Evolutionary conservation across 768 basidiomycete genomes (phyloP), one percentile per base, ranked within the genome.

Genomic region (Leccinum subgranulosum): DNA sequence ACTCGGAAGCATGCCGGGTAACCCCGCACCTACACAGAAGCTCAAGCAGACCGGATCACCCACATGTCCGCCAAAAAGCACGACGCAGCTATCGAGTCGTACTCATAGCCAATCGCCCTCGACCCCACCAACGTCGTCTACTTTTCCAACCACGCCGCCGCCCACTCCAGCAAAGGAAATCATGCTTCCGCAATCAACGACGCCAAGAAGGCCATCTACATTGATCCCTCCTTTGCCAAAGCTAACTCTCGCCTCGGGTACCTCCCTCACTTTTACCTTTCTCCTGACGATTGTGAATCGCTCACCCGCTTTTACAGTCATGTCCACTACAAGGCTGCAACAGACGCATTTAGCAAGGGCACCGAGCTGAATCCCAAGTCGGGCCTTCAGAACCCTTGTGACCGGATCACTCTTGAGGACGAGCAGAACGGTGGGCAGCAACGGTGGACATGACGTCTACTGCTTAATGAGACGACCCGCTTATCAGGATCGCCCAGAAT

Each of bases 81-180:
- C 72, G 83, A 87, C 61, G 79, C 81, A 10, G 97, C 97, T 25
- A 93, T 98, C 68, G 83, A 84, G 21, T 78, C 86, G 21, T 99
- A 99, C 74, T 82, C 84, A 41, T 74, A 87, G 59, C 92, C 96
- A n/a, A 87, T 97, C 72, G 79, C 76, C 10, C 73, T 89, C 53
- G 90, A 97, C 73, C 74, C 85, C 4, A 79, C 79, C 33, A 96
- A 94, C 71, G 82, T 95, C 6, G 90, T 99, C 31, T 99, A 94
- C 77, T 97, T 88, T 75, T 94, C 92, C 15, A 98, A 99, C 76
- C 86, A 97, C 59, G 94, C 94, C n/a, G 94, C 94, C 19, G 94
- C 94, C 17, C 76, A 94, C 75, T 87, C 90, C 10, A 92, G 87
- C 78, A 86, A 87, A 70, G 83, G 82, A 4, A 88, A 95, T 61